Evolutionary conservation across 768 basidiomycete genomes (phyloP).

Genomic region (Podaxis mareebaensis): DNA sequence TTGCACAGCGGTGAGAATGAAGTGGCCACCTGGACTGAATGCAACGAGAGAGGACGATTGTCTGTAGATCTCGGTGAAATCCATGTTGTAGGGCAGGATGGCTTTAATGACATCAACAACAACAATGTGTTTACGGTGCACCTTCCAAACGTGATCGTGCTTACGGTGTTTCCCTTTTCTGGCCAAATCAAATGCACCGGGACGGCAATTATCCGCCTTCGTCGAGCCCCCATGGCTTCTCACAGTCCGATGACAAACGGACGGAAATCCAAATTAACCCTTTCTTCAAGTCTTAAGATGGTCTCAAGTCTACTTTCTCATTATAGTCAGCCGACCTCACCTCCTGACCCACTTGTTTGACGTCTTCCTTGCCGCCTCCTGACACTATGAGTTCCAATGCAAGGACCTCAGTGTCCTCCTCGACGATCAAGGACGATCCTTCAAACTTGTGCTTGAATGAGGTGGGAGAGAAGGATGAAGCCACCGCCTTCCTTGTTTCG

Average conservation of each 20-base stretch:
- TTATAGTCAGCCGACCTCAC: not conserved
- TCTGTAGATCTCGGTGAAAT: constrained; percentile 85
- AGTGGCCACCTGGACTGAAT: constrained; percentile 87
- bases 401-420: constrained; percentile 19
- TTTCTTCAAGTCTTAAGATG: constrained; percentile 7
- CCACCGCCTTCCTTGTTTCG: constrained; percentile 35
- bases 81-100: constrained; percentile 45
- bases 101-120: not conserved
- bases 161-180: constrained; percentile 1
- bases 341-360: not conserved
- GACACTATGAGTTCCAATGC: constrained; percentile 6
- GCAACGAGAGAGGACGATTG: constrained; percentile 69
- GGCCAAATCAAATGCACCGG: not conserved
- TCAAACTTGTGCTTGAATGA: constrained; percentile 12
- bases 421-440: constrained; percentile 17
- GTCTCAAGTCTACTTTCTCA: not conserved
- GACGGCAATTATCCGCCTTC: not conserved
- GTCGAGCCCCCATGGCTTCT: not conserved
- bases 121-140: not conserved
- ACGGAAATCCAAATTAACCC: constrained; percentile 4
- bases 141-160: constrained; percentile 6
- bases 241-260: constrained; percentile 15
- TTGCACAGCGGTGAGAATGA: constrained; percentile 77
- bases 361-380: not conserved
- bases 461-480: constrained; percentile 11